Base-by-base conservation (phyloP, 2,329 filamentous ascomycete species). In the Exophiala phaeomuriformis region DNA sequence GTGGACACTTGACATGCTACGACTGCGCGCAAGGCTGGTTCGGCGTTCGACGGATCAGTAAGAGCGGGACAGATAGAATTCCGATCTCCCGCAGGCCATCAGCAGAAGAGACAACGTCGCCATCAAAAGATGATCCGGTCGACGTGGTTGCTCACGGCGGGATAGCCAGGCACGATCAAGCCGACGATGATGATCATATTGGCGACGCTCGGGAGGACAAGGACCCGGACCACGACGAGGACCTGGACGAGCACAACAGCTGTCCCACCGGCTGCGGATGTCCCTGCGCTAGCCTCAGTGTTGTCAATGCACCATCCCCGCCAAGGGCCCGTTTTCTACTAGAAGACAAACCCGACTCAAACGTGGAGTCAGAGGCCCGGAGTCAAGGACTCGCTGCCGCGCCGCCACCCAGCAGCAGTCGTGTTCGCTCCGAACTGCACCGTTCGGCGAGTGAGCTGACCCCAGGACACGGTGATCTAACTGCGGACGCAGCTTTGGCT, bases 251-350 rank as follows among this genome's bases (percentile, higher is more conserved):
- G 9, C 27, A 50, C 41, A 43, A 51, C 5, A 49, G 65, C 40
- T 77, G 74, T 52, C 70, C 73, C 4, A 72, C 67, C 8, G 73
- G 73, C n/a, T 77, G 74, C 60, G 74, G 72, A 47, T 77, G 74
- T 51, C 65, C 64, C 52, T 77, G 74, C 59, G 66, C 71, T 2
- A 67, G 73, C 12, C 66, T 73, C 44, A 51, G 65, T 4, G 60
- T 60, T 32, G 58, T 69, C 9, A 50, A 69, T 3, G 64, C 71
- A 3, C 63, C 68, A 12, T 66, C 65, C 39, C 67, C 69, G 1
- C 60, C 53, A 19, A 19, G 1, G 19, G 19, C 19, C 10, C 8
- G 31, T 28, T 44, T 47, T 35, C 28, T 45, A 3, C 42, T 43
- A 19, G 40, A 30, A 45, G 28, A 10, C 5, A 45, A 27, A 51